Base-by-base conservation (phyloP, 73 alveolate species). In the Symbiodinium pilosum region DNA sequence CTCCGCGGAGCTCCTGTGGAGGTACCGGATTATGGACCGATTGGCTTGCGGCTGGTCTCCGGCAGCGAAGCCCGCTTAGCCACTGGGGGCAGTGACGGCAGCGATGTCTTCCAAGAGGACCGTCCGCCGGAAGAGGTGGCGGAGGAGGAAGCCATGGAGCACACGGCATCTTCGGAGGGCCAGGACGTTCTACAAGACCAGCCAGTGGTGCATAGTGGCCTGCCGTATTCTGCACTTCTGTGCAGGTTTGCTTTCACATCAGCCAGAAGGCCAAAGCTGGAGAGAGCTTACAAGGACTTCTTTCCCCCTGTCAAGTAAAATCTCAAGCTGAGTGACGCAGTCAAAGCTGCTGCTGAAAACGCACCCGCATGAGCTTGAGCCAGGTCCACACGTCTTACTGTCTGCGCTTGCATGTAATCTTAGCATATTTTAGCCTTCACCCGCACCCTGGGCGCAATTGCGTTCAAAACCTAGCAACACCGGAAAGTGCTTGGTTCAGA, bases 41-140 rank as follows among this genome's bases (percentile, higher is more conserved):
- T 91, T 28, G 97, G 97, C 2, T 77, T 91, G 73, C 97, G 97
- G n/a, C 42, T 91, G 21, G 97, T 91, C 40, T 28, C 68, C 7
- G 97, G 97, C 11, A 34, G 34, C 14, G 43, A 71, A 52, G 97
- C 97, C 11, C 32, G 12, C 14, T 32, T 91, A 52, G 97, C 97
- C 87, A 91, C 88, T 6, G 97, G 97, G 0, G 97, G 97, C 7
- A 83, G 81, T 24, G 97, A 91, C 47, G 97, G 97, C 7, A 91
- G 97, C 54, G 97, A 68, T 21, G 42, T 43, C 69, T 38, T 89
- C 34, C 69, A 41, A 38, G 88, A 40, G 71, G 47, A 38, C 71
- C 64, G 43, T 28, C 28, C 47, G 39, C 87, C 83, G 36, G 95
- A 89, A 59, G 83, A 89, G 69, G 87, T 40, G 42, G 95, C 95